Percentiles rank a stretch among this genome's conserved stretches.
These are phyloP conservation scores for Penicillium parvum DNA, from an alignment of 495 filamentous ascomycete species.

Conservation along the genomic window DNA sequence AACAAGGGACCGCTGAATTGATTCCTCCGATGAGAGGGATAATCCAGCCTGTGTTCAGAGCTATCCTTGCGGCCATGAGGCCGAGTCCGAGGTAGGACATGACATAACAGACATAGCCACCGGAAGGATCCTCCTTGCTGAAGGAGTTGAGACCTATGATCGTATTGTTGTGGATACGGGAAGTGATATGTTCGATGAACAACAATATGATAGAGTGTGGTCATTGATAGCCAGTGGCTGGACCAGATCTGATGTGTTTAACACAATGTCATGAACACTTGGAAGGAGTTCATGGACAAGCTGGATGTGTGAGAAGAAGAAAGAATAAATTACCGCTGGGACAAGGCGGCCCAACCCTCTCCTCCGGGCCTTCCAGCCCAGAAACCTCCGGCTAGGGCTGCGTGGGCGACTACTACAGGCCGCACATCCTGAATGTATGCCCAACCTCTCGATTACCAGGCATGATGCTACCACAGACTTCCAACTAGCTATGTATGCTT, in stretches of 20 bases:
- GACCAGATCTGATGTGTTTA: background rate
- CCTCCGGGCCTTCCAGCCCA: background rate
- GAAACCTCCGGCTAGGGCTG: conserved; percentile 3
- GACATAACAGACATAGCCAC: conserved; percentile 18
- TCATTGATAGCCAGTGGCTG: background rate
- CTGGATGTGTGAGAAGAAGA: background rate
- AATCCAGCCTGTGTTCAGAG: background rate
- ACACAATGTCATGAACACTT: background rate
- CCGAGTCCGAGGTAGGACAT: conserved; percentile 21
- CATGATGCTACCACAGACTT: conserved; percentile 8
- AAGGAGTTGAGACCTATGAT: background rate
- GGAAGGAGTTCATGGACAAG: background rate
- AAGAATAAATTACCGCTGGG: background rate
- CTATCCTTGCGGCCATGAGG: conserved; percentile 2
- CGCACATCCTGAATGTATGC: conserved; percentile 17
- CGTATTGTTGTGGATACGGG: background rate
- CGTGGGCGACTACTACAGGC: conserved; percentile 20
- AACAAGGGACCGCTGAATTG: conserved; percentile 5
- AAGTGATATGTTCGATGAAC: conserved; percentile 4
- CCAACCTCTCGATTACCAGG: conserved; percentile 20
- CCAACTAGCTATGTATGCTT: too few species aligned
- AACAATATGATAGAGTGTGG: conserved; percentile 18
- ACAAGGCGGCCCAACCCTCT: conserved; percentile 16
- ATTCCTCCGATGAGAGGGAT: conserved; percentile 1
- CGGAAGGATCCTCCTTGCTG: conserved; percentile 21